Evolutionary conservation across 331 rosid species (phyloP).

Genomic region (Pyracantha coccinea): DNA sequence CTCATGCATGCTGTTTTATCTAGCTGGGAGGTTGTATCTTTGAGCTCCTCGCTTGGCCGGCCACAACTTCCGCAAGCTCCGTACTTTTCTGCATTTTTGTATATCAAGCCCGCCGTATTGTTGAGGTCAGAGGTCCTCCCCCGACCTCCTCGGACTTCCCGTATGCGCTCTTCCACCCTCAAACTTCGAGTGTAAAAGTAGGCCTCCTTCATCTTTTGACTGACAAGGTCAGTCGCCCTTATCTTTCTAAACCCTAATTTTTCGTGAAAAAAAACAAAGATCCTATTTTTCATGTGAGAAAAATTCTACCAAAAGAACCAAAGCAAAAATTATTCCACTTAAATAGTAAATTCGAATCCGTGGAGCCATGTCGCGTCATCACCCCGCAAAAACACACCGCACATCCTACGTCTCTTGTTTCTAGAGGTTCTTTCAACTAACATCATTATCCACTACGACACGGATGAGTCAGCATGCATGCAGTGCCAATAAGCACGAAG

Average conservation of each 20-base stretch:
- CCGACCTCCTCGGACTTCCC: neutral
- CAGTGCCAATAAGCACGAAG: neutral
- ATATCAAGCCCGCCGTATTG: neutral
- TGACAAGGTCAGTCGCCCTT: too few relatives aligned
- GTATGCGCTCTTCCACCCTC: neutral
- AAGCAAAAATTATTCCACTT: neutral
- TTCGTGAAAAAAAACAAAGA: neutral
- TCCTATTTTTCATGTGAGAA: neutral
- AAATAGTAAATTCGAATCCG: too few relatives aligned
- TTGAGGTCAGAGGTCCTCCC: neutral
- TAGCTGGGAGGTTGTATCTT: too few relatives aligned
- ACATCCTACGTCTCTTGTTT: neutral
- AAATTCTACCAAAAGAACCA: too few relatives aligned
- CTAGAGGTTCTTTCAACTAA: neutral
- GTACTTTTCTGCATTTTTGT: too few relatives aligned
- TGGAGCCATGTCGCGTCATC: too few relatives aligned
- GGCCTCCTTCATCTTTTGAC: neutral
- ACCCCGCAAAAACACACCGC: neutral
- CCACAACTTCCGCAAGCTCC: too few relatives aligned
- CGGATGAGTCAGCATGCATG: neutral
- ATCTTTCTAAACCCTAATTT: neutral
- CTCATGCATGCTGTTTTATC: too few relatives aligned
- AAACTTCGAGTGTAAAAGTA: neutral
- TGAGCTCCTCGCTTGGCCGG: too few relatives aligned
- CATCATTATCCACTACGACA: neutral